These are phyloP conservation scores for Zygosaccharomyces bailii DNA, from an alignment of 805 yeast species.

Conservation along the genomic window DNA sequence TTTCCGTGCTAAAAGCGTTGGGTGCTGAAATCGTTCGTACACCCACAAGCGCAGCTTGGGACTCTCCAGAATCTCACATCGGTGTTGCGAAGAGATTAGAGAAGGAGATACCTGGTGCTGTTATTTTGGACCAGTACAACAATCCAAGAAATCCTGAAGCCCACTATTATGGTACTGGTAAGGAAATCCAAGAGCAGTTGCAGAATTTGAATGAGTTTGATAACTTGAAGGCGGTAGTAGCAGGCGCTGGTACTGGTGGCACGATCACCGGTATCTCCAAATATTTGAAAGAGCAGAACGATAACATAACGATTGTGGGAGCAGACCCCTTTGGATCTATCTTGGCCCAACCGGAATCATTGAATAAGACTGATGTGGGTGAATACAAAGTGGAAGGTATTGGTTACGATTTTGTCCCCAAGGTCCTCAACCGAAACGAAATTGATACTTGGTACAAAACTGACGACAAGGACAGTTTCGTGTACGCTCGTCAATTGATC, in stretches of 20 bases:
- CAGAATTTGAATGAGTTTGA: slow-evolving; percentile 42
- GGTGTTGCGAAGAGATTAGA: slow-evolving; percentile 82
- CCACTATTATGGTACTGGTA: slow-evolving; percentile 81
- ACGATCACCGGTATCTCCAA: slow-evolving; percentile 79
- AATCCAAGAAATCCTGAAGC: slow-evolving; percentile 79
- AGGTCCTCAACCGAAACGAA: slow-evolving; percentile 61
- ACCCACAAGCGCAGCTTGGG: slow-evolving; percentile 92
- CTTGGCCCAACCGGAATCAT: slow-evolving; percentile 70
- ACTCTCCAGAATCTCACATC: slow-evolving; percentile 84
- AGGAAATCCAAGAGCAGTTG: slow-evolving; percentile 80
- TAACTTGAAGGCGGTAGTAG: slow-evolving; percentile 67
- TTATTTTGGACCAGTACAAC: slow-evolving; percentile 78
- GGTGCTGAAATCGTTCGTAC: slow-evolving; percentile 91
- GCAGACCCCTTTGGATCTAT: slow-evolving; percentile 90
- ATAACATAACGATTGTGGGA: slow-evolving; percentile 60
- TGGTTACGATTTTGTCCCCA: slow-evolving; percentile 86
- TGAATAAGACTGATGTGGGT: slow-evolving; percentile 51
- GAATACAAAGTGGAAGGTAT: slow-evolving; percentile 86
- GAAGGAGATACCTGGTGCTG: slow-evolving; percentile 79
- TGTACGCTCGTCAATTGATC: slow-evolving; percentile 76
- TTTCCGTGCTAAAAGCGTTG: slow-evolving; percentile 78
- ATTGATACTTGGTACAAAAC: slow-evolving; percentile 85
- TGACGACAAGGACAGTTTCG: slow-evolving; percentile 75
- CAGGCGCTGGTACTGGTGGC: slow-evolving; percentile 96
- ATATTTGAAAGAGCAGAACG: slow-evolving; percentile 68